Evolutionary conservation across 2,329 filamentous ascomycete genomes (phyloP).

Genomic region (Monilinia fructigena): DNA sequence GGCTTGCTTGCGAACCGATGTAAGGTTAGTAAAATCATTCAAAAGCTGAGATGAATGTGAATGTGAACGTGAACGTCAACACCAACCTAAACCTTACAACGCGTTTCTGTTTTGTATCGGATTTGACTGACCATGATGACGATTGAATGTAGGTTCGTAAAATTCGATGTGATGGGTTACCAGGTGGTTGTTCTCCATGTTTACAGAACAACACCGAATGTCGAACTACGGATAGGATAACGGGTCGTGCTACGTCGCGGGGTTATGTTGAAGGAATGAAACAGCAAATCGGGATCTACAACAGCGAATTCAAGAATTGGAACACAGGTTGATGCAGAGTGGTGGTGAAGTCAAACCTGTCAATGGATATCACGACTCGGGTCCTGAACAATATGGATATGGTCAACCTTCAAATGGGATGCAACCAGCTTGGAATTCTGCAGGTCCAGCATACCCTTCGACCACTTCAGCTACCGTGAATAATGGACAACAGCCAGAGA

Average conservation of each 20-base stretch:
- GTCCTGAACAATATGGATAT: constrained; percentile 20
- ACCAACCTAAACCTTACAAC: no score
- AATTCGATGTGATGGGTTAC: constrained; percentile 79
- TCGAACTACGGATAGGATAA: constrained; percentile 81
- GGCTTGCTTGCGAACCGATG: constrained; percentile 86
- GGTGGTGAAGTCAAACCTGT: constrained; percentile 56
- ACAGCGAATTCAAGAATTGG: constrained; percentile 64
- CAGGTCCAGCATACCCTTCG: constrained; percentile 24
- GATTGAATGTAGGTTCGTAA: constrained; percentile 63
- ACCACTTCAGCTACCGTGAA: background rate
- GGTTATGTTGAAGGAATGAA: constrained; percentile 79
- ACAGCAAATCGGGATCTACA: constrained; percentile 67
- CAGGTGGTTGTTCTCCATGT: constrained; percentile 81
- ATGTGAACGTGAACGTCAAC: background rate
- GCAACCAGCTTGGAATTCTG: constrained; percentile 28
- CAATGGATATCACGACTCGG: constrained; percentile 26
- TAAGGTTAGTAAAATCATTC: constrained; percentile 59
- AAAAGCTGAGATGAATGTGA: background rate
- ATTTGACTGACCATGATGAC: background rate
- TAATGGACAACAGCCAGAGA: constrained; percentile 29
- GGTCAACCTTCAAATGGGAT: constrained; percentile 13
- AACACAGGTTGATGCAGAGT: constrained; percentile 60
- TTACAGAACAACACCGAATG: constrained; percentile 73
- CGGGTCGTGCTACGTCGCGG: constrained; percentile 73
- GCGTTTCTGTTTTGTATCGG: background rate